phyloP scores from a whole-genome alignment of 2,329 filamentous ascomycete species.

The Microdochium bolleyi region DNA sequence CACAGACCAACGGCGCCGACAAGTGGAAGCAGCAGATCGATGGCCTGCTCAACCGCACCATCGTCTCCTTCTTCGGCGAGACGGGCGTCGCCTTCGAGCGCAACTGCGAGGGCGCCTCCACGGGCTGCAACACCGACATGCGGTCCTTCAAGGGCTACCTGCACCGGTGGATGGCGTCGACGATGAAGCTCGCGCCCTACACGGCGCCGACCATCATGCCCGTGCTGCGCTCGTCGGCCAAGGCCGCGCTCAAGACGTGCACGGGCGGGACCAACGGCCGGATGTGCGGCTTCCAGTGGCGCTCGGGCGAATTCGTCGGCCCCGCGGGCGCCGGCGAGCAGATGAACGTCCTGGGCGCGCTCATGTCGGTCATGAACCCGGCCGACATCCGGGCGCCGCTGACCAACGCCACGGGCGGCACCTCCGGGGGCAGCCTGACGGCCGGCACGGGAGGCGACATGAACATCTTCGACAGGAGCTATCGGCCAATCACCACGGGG shows the following conservation, averaged over 20 bases:
- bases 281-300: constrained; percentile 15
- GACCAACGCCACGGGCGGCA: constrained; percentile 42
- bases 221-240: constrained; percentile 25
- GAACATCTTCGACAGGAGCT: constrained; percentile 13
- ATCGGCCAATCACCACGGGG: constrained; percentile 19
- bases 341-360: constrained; percentile 46
- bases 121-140: constrained; percentile 43
- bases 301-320: constrained; percentile 25
- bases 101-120: constrained; percentile 35
- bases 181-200: constrained; percentile 25
- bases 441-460: constrained; percentile 17
- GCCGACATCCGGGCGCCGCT: constrained; percentile 28
- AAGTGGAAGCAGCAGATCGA: constrained; percentile 37
- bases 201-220: constrained; percentile 22
- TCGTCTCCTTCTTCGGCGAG: constrained; percentile 39
- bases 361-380: constrained; percentile 29
- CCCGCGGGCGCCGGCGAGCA: constrained; percentile 44
- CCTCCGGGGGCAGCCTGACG: constrained; percentile 34
- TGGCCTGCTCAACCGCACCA: constrained; percentile 33
- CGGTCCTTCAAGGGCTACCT: constrained; percentile 49
- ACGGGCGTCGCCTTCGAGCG: constrained; percentile 39
- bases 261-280: constrained; percentile 20
- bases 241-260: constrained; percentile 27
- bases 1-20: constrained; percentile 28
- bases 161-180: constrained; percentile 34